Base-by-base conservation (phyloP, 2,329 filamentous ascomycete species). In the Beauveria varroae region DNA sequence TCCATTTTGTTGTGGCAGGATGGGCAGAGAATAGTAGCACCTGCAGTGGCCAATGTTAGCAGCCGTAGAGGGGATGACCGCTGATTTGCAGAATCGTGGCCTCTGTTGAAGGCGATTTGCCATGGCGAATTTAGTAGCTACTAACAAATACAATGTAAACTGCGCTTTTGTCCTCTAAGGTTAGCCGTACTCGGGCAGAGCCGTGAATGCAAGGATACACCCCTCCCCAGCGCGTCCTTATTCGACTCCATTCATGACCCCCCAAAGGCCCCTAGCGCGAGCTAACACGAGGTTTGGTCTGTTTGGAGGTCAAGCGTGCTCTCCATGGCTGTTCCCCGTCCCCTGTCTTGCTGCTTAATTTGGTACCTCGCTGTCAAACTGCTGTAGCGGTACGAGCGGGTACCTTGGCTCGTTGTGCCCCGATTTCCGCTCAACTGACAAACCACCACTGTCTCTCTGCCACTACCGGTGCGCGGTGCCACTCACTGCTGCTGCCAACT, bases 211-310 rank as follows among this genome's bases (percentile, higher is more conserved):
- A 41, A 43, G 18, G 30, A 40, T n/a, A 46, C 49, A 16, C 57
- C 41, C 57, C 44, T 34, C 57, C 16, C n/a, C 24, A 14, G 10
- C 30, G 18, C n/a, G 47, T 50, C 43, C 54, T 44, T 20, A 47
- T 47, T 20, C 3, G 41, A 18, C 54, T 57, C 54, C 54, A n/a
- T 47, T 18, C 12, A 20, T 20, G 10, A 12, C 12, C 50, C 50
- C 50, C 49, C n/a, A 2, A 14, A 34, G 10, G 26, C 47, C 40
- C 28, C 28, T 54, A 60, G 57, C 40, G 46, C 28, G 24, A 26
- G 50, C 57, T 60, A 60, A 60, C 57, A 60, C 57, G 57, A 60
- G 57, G 26, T 53, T 37, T 37, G 34, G 34, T 37, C 34, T 37
- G 34, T 37, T 37, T 37, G 34, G 34, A 16, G 5, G 34, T 37